Base-by-base conservation (phyloP, 228 moss, liverwort and hornwort genomes). In the Sphagnum fallax region DNA sequence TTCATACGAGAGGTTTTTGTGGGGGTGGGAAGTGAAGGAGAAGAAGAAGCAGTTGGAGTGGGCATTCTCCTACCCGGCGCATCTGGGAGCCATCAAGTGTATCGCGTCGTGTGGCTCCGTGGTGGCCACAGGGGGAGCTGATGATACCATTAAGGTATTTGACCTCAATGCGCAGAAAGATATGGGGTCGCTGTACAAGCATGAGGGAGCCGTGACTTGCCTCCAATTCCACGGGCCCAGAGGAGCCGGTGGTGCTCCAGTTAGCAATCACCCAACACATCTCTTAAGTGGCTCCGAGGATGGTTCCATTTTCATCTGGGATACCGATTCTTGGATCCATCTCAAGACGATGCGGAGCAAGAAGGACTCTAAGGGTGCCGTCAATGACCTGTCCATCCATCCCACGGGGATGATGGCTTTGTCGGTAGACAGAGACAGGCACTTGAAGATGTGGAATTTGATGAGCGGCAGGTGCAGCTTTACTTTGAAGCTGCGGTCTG, bases 391-490 rank as follows among this genome's bases (percentile, higher is more conserved):
- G 61, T 87, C 98, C 48, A 82, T 94, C 63, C 98, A 98, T 72
- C 76, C 75, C 5, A 78, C 96, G 7, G 96, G 92, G 72, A 68
- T 61, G 59, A 78, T 84, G 60, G 87, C 92, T 48, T 71, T 98
- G 62, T 94, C 98, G 6, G 86, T 98, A 48, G 94, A 93, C 76
- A 83, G 84, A 59, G 89, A 84, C 77, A 75, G 74, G 63, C 84
- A 88, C 80, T 75, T 98, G 89, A 98, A 92, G 77, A 98, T 98
- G 94, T 98, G 98, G 94, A 98, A 98, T 70, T 64, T 98, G 73
- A 82, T 90, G 4, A 98, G 92, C 66, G 98, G 94, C 18, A 85
- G 98, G 61, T 92, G 94, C 72, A 92, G 89, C 69, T 98, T 85
- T 75, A 89, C 88, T 8, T 83, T 86, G 12, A 98, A 84, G 71